Conservation (phyloP, 495 filamentous ascomycete species). For the Aspergillus sclerotioniger region DNA sequence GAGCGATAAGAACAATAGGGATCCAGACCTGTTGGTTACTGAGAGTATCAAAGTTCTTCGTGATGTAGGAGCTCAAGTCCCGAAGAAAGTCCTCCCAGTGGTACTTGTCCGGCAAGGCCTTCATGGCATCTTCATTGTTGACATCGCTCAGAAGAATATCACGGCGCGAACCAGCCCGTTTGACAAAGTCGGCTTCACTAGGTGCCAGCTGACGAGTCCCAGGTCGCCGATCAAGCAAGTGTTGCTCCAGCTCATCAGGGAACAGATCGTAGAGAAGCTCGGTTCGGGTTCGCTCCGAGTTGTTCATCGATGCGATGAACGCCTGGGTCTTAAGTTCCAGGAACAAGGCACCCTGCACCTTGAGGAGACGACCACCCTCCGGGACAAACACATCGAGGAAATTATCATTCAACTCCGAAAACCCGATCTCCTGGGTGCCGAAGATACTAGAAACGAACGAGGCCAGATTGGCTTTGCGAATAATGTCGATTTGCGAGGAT, state of each 20-base stretch:
- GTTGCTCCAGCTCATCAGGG: slow-evolving; percentile 63
- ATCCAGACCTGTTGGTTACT: slow-evolving; percentile 49
- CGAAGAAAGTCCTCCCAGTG: slow-evolving; percentile 77
- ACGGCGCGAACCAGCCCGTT: slow-evolving; percentile 59
- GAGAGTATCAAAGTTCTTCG: slow-evolving; percentile 68
- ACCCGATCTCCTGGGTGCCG: slow-evolving; percentile 76
- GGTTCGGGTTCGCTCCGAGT: slow-evolving; percentile 60
- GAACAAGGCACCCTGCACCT: slow-evolving; percentile 68
- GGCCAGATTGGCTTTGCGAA: slow-evolving; percentile 84
- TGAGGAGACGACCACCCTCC: slow-evolving; percentile 67
- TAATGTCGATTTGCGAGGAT: slow-evolving; percentile 65
- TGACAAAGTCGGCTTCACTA: slow-evolving; percentile 73
- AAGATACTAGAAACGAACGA: slow-evolving; percentile 82
- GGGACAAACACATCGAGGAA: slow-evolving; percentile 84
- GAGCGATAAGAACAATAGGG: neutral
- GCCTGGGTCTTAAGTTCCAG: slow-evolving; percentile 85
- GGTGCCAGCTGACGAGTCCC: slow-evolving; percentile 61
- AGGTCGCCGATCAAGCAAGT: slow-evolving; percentile 62
- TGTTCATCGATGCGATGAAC: slow-evolving; percentile 70
- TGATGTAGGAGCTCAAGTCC: slow-evolving; percentile 70
- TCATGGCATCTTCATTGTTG: slow-evolving; percentile 59
- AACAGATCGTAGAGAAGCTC: slow-evolving; percentile 74
- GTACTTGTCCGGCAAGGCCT: slow-evolving; percentile 68
- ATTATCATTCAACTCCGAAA: slow-evolving; percentile 78
- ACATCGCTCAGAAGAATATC: slow-evolving; percentile 64